These are phyloP conservation scores for Phanerodontia chrysosporium DNA, from an alignment of 768 basidiomycete genomes.

Conservation along the genomic window DNA sequence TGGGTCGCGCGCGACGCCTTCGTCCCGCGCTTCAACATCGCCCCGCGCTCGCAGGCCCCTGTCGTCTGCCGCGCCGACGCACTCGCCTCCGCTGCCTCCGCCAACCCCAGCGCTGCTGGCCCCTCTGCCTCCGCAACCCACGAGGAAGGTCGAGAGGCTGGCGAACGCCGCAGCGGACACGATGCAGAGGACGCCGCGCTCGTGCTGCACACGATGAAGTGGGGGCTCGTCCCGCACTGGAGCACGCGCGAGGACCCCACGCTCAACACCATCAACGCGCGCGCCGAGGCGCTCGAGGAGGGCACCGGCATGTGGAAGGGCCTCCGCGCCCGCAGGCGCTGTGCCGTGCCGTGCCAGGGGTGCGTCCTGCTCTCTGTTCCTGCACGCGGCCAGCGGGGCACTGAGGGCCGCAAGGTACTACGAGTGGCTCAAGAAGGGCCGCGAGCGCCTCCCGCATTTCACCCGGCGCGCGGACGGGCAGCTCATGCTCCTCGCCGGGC, in stretches of 20 bases:
- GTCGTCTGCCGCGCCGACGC: constrained; percentile 56
- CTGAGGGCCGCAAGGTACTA: constrained; percentile 59
- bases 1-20: constrained; percentile 63
- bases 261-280: constrained; percentile 86
- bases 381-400: too few species aligned
- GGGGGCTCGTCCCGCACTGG: constrained; percentile 89
- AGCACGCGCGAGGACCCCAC: constrained; percentile 68
- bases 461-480: constrained; percentile 59
- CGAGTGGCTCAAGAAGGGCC: constrained; percentile 89
- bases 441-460: constrained; percentile 78
- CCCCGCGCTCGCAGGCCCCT: constrained; percentile 75
- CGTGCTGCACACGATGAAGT: constrained; percentile 79
- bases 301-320: constrained; percentile 83
- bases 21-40: constrained; percentile 68
- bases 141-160: background rate
- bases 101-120: too few species aligned
- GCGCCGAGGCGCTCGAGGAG: constrained; percentile 74
- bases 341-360: constrained; percentile 81
- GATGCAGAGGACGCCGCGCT: constrained; percentile 21
- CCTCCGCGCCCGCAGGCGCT: constrained; percentile 78
- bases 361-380: constrained; percentile 27
- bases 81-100: too few species aligned
- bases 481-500: constrained; percentile 82
- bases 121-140: too few species aligned
- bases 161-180: background rate